phyloP scores from a whole-genome alignment of 768 basidiomycete genomes.

The Russula vinacea region DNA sequence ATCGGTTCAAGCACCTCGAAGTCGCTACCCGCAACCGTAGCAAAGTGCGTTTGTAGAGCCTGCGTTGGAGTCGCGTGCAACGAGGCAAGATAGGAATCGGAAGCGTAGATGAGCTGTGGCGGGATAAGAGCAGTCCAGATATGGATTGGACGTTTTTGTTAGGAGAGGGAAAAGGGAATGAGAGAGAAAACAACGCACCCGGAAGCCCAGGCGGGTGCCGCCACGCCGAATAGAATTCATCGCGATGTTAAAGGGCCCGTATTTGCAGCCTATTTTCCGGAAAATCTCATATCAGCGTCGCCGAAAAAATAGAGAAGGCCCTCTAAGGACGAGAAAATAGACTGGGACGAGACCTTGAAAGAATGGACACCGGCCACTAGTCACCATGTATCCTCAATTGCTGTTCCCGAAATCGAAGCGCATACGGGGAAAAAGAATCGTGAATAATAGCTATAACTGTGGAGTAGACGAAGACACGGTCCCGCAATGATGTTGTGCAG shows the following conservation, averaged over 20 bases:
- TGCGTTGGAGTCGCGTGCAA: constrained; percentile 44
- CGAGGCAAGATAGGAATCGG: constrained; percentile 33
- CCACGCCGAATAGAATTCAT: constrained; percentile 48
- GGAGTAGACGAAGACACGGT: constrained; percentile 32
- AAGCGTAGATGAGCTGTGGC: constrained; percentile 32
- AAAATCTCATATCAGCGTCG: neutral
- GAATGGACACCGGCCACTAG: constrained; percentile 38
- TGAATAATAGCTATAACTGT: constrained; percentile 29
- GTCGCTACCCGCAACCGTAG: constrained; percentile 44
- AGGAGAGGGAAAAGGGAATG: neutral
- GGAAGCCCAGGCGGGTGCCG: constrained; percentile 40
- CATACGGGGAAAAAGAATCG: neutral
- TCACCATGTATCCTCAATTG: constrained; percentile 42
- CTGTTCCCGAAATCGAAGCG: constrained; percentile 26
- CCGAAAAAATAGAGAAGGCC: neutral
- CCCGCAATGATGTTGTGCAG: constrained; percentile 15
- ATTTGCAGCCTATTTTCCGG: constrained; percentile 33
- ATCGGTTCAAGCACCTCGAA: constrained; percentile 43
- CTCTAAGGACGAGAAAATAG: neutral
- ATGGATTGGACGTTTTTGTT: neutral
- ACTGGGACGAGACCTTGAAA: constrained; percentile 36
- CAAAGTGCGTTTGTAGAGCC: constrained; percentile 45
- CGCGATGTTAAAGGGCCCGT: constrained; percentile 43
- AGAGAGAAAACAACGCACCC: constrained; percentile 33
- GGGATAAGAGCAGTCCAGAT: constrained; percentile 13